Evolutionary conservation across 805 yeast genomes (phyloP), one percentile per base, ranked within the genome.

Genomic region (Wickerhamomyces silvicola): DNA sequence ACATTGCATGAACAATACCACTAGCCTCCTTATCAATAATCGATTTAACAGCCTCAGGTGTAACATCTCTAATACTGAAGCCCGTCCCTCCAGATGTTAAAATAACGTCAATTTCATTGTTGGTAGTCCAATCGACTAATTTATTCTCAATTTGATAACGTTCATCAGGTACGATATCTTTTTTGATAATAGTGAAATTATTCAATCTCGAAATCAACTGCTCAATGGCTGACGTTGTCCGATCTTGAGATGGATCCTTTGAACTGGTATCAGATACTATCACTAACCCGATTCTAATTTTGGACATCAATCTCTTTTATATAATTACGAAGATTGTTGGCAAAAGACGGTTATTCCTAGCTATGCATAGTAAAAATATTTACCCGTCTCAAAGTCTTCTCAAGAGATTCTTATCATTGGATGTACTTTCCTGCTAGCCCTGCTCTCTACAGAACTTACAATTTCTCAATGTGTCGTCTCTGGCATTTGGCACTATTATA

Each of bases 51-150:
- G 75, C 73, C 31, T 72, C 78, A 0, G 77, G 77, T 3, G 78
- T 70, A 7, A 55, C 45, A 46, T 72, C 78, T 6, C 56, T 44
- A 4, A 41, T 42, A 3, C 67, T 48, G 45, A 72, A 68, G 6
- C 78, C 78, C 0, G 78, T 72, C 0, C 78, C 77, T 4, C 78
- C 78, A 18, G 67, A 52, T 1, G 75, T 66, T n/a, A 72, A 25
- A 7, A 72, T 49, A 13, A 70, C 38, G 13, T n/a, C n/a, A n/a
- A n/a, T n/a, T n/a, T n/a, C n/a, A 36, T 32, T 10, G 16, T 20
- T 10, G 33, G 30, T 6, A 36, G 15, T 19, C 27, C 39, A 12
- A 36, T 30, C n/a, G 26, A 28, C 31, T 21, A 32, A 10, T 12
- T 18, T 21, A 18, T 10, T 28, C 19, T 33, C 20, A 13, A 4